A percentile compares a stretch with the other conserved stretches of the same genome.
phyloP scores from a whole-genome alignment of 305 asterid genomes.

The Fraxinus greggii region DNA sequence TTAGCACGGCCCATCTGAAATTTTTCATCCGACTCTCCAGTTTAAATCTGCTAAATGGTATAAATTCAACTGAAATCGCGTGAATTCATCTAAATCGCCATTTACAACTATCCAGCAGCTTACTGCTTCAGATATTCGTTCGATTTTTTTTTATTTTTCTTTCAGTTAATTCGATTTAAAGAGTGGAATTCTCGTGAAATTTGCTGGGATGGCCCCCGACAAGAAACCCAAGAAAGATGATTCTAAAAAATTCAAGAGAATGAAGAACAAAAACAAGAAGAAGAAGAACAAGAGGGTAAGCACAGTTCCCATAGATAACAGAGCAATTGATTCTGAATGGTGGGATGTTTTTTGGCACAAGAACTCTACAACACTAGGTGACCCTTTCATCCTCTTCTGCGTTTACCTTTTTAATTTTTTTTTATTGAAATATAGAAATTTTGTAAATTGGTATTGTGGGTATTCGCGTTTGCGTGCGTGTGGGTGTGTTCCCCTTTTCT shows the following conservation, averaged over 20 bases:
- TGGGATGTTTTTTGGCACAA: constrained; percentile 87
- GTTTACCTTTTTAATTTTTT: neutral
- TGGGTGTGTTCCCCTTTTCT: neutral
- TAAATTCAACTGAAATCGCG: neutral
- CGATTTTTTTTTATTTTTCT: neutral
- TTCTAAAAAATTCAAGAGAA: constrained; percentile 49
- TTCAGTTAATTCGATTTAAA: neutral
- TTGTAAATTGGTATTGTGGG: neutral
- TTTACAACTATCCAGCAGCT: neutral
- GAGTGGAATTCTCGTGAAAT: neutral
- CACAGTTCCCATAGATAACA: constrained; percentile 52
- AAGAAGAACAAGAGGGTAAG: constrained; percentile 43
- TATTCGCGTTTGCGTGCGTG: neutral
- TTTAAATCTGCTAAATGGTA: neutral
- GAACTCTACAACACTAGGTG: constrained; percentile 62
- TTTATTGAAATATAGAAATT: neutral
- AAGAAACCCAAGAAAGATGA: constrained; percentile 59
- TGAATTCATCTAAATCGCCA: neutral
- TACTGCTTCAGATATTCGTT: neutral
- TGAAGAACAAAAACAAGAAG: constrained; percentile 48
- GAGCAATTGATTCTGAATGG: constrained; percentile 86
- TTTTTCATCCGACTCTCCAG: neutral
- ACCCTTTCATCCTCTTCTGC: neutral
- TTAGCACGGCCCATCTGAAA: neutral
- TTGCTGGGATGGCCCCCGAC: constrained; percentile 59